Conservation (phyloP, 2,329 filamentous ascomycete genomes). For the Fusarium sp. region DNA sequence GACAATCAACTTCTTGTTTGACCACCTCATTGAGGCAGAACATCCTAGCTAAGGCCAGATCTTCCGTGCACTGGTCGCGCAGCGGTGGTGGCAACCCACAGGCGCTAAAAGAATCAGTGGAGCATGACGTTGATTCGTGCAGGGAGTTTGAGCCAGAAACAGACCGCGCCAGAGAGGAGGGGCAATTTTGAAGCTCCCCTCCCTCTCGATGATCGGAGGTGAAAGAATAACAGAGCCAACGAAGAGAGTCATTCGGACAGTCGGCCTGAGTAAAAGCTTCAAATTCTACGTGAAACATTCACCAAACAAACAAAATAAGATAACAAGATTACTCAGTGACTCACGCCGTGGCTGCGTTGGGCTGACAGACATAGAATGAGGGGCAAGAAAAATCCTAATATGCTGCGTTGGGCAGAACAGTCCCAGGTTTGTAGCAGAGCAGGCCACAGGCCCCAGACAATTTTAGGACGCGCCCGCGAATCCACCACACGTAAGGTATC, state of each 20-base stretch:
- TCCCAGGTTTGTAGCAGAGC: conserved; percentile 24
- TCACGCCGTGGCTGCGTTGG: conserved; percentile 45
- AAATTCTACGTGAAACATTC: conserved; percentile 5
- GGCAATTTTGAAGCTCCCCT: conserved; percentile 39
- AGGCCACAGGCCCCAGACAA: conserved; percentile 31
- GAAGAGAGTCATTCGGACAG: background rate
- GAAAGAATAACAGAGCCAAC: background rate
- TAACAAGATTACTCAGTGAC: conserved; percentile 28
- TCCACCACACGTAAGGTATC: conserved; percentile 33
- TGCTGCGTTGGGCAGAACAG: conserved; percentile 43
- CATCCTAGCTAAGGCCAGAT: conserved; percentile 32
- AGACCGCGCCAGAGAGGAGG: conserved; percentile 40
- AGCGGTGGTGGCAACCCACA: conserved; percentile 44
- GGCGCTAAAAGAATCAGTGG: conserved; percentile 38
- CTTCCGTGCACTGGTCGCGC: conserved; percentile 37
- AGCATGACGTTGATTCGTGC: conserved; percentile 48
- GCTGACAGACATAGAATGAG: conserved; percentile 40
- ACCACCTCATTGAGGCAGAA: conserved; percentile 19
- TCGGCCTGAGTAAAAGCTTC: background rate
- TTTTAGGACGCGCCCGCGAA: conserved; percentile 20
- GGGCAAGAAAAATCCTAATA: conserved; percentile 33
- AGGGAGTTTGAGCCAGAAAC: conserved; percentile 39
- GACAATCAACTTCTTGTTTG: conserved; percentile 33
- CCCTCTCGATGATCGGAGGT: conserved; percentile 30
- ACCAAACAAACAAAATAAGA: background rate